Conservation (phyloP, 106 monocot genomes). For the Acorus gramineus region DNA sequence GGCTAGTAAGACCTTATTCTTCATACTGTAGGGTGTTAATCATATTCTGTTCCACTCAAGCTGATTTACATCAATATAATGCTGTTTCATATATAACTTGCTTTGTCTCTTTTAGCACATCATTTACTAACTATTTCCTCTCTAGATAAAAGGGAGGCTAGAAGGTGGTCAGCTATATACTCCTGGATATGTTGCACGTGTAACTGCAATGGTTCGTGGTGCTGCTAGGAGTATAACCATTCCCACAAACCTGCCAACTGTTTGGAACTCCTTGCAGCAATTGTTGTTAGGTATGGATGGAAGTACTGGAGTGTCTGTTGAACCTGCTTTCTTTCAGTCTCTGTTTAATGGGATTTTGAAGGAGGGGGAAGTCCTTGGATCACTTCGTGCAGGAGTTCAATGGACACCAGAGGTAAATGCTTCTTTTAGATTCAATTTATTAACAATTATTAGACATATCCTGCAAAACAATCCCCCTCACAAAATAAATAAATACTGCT, state of each 20-base stretch:
- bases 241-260: constrained; percentile 63
- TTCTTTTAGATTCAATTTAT: background rate
- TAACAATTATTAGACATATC: no score
- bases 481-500: no score
- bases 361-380: constrained; percentile 70
- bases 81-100: background rate
- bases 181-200: constrained; percentile 77
- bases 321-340: constrained; percentile 77
- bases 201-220: constrained; percentile 90
- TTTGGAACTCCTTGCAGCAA: constrained; percentile 82
- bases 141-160: constrained; percentile 78
- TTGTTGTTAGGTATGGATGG: constrained; percentile 63
- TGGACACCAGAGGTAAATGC: constrained; percentile 84
- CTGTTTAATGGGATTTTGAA: constrained; percentile 75
- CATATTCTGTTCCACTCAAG: no score
- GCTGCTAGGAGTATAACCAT: constrained; percentile 82
- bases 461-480: no score
- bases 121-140: background rate
- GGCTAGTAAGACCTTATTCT: no score
- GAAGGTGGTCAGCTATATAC: constrained; percentile 95
- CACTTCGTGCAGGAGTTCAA: constrained; percentile 79
- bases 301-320: constrained; percentile 62
- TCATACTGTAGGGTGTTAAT: no score
- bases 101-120: background rate
- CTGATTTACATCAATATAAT: no score